Evolutionary conservation across 2,329 filamentous ascomycete genomes (phyloP).

Genomic region (Blumeria hordei): DNA sequence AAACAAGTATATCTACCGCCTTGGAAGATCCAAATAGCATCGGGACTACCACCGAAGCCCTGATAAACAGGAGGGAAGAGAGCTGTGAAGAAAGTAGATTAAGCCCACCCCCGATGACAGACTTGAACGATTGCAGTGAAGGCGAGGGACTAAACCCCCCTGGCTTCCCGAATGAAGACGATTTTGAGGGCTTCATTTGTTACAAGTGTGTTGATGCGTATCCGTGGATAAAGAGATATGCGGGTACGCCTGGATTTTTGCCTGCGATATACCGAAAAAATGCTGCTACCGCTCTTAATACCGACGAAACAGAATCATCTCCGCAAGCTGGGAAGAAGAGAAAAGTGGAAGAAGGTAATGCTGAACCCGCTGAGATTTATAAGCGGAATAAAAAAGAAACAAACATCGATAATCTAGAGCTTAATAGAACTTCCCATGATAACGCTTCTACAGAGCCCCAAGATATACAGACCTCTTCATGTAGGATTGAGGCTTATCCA

Average conservation of each 20-base stretch:
- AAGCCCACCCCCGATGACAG: neutral
- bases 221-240: conserved; percentile 82
- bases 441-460: neutral
- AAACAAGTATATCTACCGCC: conserved; percentile 14
- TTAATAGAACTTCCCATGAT: neutral
- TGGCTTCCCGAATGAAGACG: conserved; percentile 71
- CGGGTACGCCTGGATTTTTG: conserved; percentile 56
- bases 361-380: conserved; percentile 12
- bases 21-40: conserved; percentile 16
- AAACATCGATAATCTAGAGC: neutral
- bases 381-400: conserved; percentile 25
- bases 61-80: conserved; percentile 7
- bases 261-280: conserved; percentile 34
- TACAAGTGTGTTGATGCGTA: conserved; percentile 77
- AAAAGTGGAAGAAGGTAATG: conserved; percentile 23
- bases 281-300: conserved; percentile 11
- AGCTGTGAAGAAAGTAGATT: conserved; percentile 5
- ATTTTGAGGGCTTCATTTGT: conserved; percentile 77
- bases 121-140: conserved; percentile 20
- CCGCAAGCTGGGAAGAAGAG: conserved; percentile 30
- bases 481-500: conserved; percentile 38
- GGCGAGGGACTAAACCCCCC: conserved; percentile 48
- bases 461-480: conserved; percentile 13
- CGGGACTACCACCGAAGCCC: conserved; percentile 22
- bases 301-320: conserved; percentile 9